phyloP scores from a whole-genome alignment of 371 early-diverging fungal genomes.

The Mucor circinelloides region DNA sequence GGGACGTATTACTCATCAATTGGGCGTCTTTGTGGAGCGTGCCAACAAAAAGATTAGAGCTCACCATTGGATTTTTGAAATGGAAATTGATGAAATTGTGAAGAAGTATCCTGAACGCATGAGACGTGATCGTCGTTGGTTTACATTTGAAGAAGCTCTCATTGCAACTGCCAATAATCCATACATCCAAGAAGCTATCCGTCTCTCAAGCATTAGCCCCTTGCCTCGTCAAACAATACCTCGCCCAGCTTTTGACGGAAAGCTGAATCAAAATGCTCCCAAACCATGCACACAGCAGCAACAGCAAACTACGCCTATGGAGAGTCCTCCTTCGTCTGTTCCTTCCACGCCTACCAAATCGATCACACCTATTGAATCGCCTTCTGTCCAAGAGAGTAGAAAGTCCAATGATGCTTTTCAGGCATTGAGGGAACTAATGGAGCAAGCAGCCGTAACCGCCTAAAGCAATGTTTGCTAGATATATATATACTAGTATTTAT shows the following conservation, averaged over 20 bases:
- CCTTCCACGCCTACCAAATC: neutral
- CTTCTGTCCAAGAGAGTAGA: neutral
- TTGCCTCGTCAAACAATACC: neutral
- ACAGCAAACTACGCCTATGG: neutral
- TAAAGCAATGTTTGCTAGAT: neutral
- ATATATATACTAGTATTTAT: neutral
- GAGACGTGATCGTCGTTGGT: slow-evolving; percentile 66
- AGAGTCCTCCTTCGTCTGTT: neutral
- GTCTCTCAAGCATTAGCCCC: slow-evolving; percentile 38
- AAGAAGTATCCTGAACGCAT: slow-evolving; percentile 65
- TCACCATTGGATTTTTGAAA: slow-evolving; percentile 62
- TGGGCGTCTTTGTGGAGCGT: slow-evolving; percentile 59
- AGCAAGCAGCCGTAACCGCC: neutral
- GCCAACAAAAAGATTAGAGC: slow-evolving; percentile 54
- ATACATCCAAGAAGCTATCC: slow-evolving; percentile 63
- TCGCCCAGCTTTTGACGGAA: neutral
- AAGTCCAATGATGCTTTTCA: slow-evolving; percentile 18
- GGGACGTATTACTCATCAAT: slow-evolving; percentile 51
- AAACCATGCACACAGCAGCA: neutral
- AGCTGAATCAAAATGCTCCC: neutral
- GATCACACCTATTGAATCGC: neutral
- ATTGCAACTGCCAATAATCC: slow-evolving; percentile 44
- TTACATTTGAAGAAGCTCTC: slow-evolving; percentile 64
- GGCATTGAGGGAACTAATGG: slow-evolving; percentile 15
- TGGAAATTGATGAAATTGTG: slow-evolving; percentile 57